Percentiles rank a stretch among this genome's conserved stretches.
phyloP scores from a whole-genome alignment of 805 yeast genomes.

The Kodamaea nitidulidarum region DNA sequence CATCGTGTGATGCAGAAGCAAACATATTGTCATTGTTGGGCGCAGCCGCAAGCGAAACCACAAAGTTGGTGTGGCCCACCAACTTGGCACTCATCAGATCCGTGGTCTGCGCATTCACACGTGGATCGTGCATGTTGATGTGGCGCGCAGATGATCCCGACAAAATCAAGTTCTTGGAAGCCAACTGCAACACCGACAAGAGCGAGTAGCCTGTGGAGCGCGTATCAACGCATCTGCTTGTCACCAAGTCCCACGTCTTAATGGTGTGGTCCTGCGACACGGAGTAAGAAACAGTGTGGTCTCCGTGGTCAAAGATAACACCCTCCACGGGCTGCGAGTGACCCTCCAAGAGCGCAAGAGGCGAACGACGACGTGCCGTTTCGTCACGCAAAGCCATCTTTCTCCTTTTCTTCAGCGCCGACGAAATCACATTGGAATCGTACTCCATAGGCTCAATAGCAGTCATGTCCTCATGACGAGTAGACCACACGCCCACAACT shows the following conservation, averaged over 20 bases:
- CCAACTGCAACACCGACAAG: constrained; percentile 67
- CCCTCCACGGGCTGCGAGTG: constrained; percentile 88
- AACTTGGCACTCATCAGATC: constrained; percentile 59
- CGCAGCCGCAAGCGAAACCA: constrained; percentile 67
- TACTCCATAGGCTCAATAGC: constrained; percentile 47
- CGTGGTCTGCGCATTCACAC: constrained; percentile 56
- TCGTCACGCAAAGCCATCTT: constrained; percentile 75
- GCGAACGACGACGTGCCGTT: constrained; percentile 73
- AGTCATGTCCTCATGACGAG: constrained; percentile 75
- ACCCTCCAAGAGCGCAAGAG: constrained; percentile 72
- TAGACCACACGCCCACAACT: constrained; percentile 83
- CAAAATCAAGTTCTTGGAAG: constrained; percentile 66
- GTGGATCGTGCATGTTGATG: constrained; percentile 88
- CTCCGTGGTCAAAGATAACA: constrained; percentile 68
- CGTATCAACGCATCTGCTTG: constrained; percentile 81
- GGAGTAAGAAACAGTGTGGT: constrained; percentile 81
- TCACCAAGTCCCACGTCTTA: constrained; percentile 93
- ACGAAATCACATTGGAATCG: constrained; percentile 46
- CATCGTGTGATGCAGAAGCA: constrained; percentile 93
- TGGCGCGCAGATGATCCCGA: constrained; percentile 99
- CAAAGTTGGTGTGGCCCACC: constrained; percentile 88
- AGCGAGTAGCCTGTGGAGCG: constrained; percentile 82
- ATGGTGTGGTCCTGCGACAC: constrained; percentile 94
- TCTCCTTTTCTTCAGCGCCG: constrained; percentile 86
- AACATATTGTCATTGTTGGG: constrained; percentile 81